phyloP scores from a whole-genome alignment of 164 flowering plant species.

The Berberis thunbergii region DNA sequence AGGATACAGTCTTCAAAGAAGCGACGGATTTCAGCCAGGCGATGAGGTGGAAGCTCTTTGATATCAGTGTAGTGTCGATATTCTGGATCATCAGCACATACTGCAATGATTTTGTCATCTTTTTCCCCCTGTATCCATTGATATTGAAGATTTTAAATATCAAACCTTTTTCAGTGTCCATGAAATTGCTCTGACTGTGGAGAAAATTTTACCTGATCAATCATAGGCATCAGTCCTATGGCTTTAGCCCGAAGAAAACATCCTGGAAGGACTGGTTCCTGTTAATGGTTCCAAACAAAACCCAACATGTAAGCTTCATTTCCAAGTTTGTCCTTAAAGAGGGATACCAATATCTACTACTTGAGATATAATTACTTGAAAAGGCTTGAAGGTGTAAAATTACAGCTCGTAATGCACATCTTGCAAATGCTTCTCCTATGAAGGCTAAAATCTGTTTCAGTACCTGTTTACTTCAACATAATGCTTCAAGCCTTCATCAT shows the following conservation, averaged over 20 bases:
- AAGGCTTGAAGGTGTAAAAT: too few species aligned
- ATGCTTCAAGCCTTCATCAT: too few species aligned
- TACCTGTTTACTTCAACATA: too few species aligned
- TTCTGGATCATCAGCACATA: constrained; percentile 87
- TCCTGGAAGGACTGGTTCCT: constrained; percentile 82
- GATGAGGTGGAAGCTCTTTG: constrained; percentile 82
- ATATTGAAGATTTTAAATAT: background rate
- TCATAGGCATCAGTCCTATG: constrained; percentile 86
- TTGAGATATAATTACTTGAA: too few species aligned
- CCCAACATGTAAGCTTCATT: background rate
- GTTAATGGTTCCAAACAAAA: constrained; percentile 11
- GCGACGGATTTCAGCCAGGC: constrained; percentile 75
- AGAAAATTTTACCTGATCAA: constrained; percentile 50
- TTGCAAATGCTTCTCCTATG: too few species aligned
- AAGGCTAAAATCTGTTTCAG: too few species aligned
- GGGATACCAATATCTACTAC: too few species aligned
- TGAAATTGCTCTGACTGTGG: background rate
- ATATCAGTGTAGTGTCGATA: constrained; percentile 70
- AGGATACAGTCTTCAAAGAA: constrained; percentile 91
- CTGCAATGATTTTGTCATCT: constrained; percentile 87
- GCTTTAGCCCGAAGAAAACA: constrained; percentile 85
- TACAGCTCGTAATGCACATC: too few species aligned
- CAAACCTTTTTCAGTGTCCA: background rate
- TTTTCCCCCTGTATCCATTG: constrained; percentile 52
- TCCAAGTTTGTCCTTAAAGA: too few species aligned